These are phyloP conservation scores for Alloascoidea hylecoeti DNA, from an alignment of 805 yeast species.

Conservation along the genomic window DNA sequence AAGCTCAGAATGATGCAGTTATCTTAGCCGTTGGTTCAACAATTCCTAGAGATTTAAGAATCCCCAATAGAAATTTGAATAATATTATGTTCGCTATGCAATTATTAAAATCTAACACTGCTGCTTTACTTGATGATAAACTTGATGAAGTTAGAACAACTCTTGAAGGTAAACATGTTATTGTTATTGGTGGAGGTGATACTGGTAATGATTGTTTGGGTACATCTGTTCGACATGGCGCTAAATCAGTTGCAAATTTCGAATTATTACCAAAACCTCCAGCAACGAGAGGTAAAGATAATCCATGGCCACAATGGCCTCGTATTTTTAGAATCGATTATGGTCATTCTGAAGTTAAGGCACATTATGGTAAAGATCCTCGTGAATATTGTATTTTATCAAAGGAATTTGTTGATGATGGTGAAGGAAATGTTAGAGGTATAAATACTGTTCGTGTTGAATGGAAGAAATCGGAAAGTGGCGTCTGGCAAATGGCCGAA, in stretches of 20 bases:
- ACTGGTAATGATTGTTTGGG: constrained; percentile 99
- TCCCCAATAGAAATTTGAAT: constrained; percentile 84
- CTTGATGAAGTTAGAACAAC: constrained; percentile 62
- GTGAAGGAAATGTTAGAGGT: constrained; percentile 87
- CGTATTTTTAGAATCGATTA: constrained; percentile 94
- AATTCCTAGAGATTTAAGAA: constrained; percentile 87
- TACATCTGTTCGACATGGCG: constrained; percentile 94
- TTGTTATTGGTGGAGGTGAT: constrained; percentile 99
- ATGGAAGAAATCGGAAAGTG: constrained; percentile 91
- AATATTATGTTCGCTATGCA: constrained; percentile 95
- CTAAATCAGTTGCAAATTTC: constrained; percentile 84
- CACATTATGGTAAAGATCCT: constrained; percentile 94
- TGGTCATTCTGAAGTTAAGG: constrained; percentile 91
- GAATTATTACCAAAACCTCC: constrained; percentile 93
- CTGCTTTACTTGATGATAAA: constrained; percentile 65
- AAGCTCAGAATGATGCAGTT: constrained; percentile 62
- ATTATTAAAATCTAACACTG: constrained; percentile 74
- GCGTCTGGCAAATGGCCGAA: constrained; percentile 99
- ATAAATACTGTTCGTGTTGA: constrained; percentile 95
- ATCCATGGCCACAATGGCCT: constrained; percentile 99
- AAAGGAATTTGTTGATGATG: constrained; percentile 92
- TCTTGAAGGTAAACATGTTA: constrained; percentile 76
- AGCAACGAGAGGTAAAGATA: constrained; percentile 71
- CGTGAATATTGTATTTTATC: constrained; percentile 93
- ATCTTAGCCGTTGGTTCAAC: constrained; percentile 90